Conservation (phyloP, 2,329 filamentous ascomycete genomes). For the Blastomyces parvus region DNA sequence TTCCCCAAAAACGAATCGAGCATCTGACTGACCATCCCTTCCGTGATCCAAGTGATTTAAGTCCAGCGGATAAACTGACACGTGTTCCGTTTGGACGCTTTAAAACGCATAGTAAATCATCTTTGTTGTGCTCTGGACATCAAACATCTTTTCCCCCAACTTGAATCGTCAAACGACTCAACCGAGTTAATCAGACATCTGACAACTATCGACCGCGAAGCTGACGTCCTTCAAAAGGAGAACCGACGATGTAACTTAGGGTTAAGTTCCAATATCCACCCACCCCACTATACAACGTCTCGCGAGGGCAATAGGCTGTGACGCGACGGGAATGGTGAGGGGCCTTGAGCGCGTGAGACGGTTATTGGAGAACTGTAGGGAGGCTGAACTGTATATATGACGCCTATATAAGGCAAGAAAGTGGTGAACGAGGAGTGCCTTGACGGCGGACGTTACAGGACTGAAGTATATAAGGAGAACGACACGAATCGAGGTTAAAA, state of each 20-base stretch:
- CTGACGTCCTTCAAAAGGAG: constrained; percentile 37
- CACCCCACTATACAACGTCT: constrained; percentile 41
- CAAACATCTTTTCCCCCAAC: constrained; percentile 29
- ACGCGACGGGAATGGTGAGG: constrained; percentile 50
- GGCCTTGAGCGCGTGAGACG: constrained; percentile 48
- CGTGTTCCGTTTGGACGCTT: constrained; percentile 33
- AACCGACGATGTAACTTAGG: constrained; percentile 72
- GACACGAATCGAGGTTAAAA: constrained; percentile 4
- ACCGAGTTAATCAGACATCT: constrained; percentile 55
- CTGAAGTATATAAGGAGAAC: background rate
- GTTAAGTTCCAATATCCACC: constrained; percentile 86
- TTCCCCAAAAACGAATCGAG: constrained; percentile 23
- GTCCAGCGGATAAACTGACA: constrained; percentile 48
- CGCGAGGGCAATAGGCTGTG: constrained; percentile 40
- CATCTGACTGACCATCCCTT: constrained; percentile 48
- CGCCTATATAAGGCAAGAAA: constrained; percentile 30
- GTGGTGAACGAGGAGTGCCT: constrained; percentile 23
- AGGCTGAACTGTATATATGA: constrained; percentile 46
- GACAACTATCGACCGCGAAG: constrained; percentile 63
- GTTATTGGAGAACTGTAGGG: constrained; percentile 68
- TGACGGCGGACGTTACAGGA: constrained; percentile 8
- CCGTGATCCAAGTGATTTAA: constrained; percentile 51
- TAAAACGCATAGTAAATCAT: constrained; percentile 40
- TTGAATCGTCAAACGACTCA: constrained; percentile 24
- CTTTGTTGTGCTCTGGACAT: constrained; percentile 41